Conservation (phyloP, 2,329 filamentous ascomycete genomes). For the Coniochaeta sp. region DNA sequence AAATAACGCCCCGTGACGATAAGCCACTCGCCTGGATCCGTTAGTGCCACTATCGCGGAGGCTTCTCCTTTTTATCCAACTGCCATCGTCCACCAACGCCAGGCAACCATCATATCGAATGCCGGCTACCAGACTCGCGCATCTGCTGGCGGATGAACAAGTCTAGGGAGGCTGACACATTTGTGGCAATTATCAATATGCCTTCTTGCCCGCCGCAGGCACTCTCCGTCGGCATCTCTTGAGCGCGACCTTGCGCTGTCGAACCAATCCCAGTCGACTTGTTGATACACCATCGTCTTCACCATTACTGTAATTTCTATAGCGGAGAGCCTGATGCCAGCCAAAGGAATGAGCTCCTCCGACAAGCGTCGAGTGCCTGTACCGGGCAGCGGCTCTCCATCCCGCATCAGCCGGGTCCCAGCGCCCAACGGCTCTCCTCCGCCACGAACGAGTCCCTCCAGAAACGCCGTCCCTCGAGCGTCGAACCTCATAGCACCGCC, state of each 20-base stretch:
- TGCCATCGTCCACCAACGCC: neutral
- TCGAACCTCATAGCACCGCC: conserved; percentile 29
- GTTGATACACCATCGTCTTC: neutral
- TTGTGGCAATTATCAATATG: neutral
- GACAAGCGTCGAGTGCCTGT: conserved; percentile 1
- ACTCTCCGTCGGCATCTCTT: neutral
- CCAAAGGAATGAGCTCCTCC: neutral
- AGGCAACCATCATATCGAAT: neutral
- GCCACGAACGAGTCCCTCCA: conserved; percentile 8
- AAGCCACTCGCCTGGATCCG: too few species aligned
- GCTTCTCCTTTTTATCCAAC: neutral
- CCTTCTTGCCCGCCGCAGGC: neutral
- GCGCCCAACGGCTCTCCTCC: conserved; percentile 9
- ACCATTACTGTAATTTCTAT: too few species aligned
- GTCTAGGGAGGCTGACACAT: neutral
- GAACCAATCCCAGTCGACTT: neutral
- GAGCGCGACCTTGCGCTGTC: neutral
- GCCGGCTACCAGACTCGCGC: neutral
- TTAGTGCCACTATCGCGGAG: neutral
- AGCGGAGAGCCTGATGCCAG: neutral
- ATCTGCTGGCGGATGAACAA: neutral
- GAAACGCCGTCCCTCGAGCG: neutral
- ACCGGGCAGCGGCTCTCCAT: conserved; percentile 3
- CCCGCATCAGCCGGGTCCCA: neutral
- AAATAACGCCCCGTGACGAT: too few species aligned